Evolutionary conservation across 2,329 filamentous ascomycete genomes (phyloP), one percentile per base, ranked within the genome.

Genomic region (Cytospora piceae): DNA sequence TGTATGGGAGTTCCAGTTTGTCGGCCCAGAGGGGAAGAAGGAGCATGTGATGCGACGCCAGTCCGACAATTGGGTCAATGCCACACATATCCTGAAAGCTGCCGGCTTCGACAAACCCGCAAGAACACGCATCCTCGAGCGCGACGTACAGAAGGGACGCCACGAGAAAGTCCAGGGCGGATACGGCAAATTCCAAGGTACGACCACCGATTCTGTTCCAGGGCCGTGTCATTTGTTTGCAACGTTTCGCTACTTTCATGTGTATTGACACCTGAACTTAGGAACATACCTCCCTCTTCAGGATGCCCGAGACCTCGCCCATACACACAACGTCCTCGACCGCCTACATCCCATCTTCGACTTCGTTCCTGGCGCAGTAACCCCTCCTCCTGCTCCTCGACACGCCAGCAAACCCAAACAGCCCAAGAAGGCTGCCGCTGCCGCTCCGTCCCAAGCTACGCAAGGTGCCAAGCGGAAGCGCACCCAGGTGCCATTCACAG

Each of bases 111-210:
- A 99, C 78, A 99, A 99, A 78, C 95, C 95, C 3, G 93, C 94
- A 15, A 86, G 95, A 75, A 99, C 95, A 51, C 87, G 95, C 69
- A 98, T 99, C 65, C 85, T 99, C 6, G 95, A 99, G 80, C 87
- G 95, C 70, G 95, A 99, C 74, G 94, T 99, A 9, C 95, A 99
- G 74, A 97, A 97, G 77, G 94, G 96, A 53, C 85, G 91, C 6
- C 95, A 99, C 75, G 95, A 98, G 80, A 99, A 99, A 81, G 94
- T 99, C 7, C 95, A 99, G 76, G 95, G 94, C 70, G 95, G 95
- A 20, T 98, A 98, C 77, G 95, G 95, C 73, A 98, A 98, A 87
- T 99, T 98, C 72, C 95, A 99, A 82, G 94, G 91, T 92, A 74
- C 54, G 78, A 39, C 34, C 51, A 31, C 27, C 54, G 8, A 24